Conservation (phyloP, 2,329 filamentous ascomycete genomes). For the Colletotrichum lentis region DNA sequence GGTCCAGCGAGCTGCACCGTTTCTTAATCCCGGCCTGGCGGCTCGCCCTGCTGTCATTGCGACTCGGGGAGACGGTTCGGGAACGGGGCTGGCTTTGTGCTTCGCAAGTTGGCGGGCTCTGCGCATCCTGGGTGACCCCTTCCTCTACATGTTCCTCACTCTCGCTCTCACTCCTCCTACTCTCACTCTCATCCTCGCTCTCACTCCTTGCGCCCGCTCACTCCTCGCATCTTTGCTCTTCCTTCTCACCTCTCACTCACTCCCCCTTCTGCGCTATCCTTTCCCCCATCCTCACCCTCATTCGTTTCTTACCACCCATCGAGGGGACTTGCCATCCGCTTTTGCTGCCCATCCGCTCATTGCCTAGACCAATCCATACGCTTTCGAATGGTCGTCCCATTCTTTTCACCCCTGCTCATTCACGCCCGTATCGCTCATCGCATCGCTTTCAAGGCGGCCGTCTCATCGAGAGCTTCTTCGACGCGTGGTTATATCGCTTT, state of each 20-base stretch:
- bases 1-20: conserved; percentile 17
- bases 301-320: conserved; percentile 18
- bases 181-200: neutral
- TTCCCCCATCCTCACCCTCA: neutral
- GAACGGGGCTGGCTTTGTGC: no score
- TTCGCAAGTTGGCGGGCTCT: conserved; percentile 20
- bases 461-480: neutral
- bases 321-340: neutral
- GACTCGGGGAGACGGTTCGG: no score
- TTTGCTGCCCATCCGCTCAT: conserved; percentile 4
- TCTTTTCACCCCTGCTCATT: neutral
- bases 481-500: neutral
- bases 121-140: conserved; percentile 28
- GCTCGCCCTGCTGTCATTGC: conserved; percentile 2
- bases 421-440: neutral
- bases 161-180: conserved; percentile 18
- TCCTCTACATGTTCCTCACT: conserved; percentile 14
- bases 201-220: neutral
- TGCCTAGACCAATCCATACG: neutral
- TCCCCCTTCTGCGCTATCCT: neutral
- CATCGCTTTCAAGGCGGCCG: neutral
- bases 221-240: conserved; percentile 10
- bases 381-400: neutral
- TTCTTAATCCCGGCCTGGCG: conserved; percentile 19
- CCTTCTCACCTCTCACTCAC: conserved; percentile 11